Percentiles rank a stretch among this genome's conserved stretches.
Conservation (phyloP, 441 rosid species). For the Viola pubescens region DNA sequence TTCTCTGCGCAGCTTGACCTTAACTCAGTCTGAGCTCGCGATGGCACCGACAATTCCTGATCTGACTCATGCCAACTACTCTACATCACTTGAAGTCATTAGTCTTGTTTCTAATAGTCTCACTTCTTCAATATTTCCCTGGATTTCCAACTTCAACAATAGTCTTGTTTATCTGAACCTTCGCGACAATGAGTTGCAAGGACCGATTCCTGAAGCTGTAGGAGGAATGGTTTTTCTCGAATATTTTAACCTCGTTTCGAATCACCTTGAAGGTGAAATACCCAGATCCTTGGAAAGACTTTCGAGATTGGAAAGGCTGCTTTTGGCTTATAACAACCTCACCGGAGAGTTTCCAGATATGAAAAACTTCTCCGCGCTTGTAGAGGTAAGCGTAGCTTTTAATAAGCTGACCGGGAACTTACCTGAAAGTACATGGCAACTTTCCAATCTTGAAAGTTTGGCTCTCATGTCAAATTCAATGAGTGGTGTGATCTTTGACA, state of each 20-base stretch:
- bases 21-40: not conserved
- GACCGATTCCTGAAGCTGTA: not conserved
- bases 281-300: slow-evolving; percentile 11
- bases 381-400: not conserved
- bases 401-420: slow-evolving; percentile 4
- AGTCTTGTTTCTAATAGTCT: not conserved
- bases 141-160: slow-evolving; percentile 6
- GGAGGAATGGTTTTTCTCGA: not conserved
- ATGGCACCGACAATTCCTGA: not conserved
- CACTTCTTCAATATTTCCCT: not conserved
- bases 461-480: slow-evolving; percentile 11
- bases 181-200: not conserved
- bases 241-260: slow-evolving; percentile 2
- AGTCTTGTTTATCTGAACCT: slow-evolving; percentile 1
- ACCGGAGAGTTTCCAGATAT: slow-evolving; percentile 5
- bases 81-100: not conserved
- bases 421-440: slow-evolving; percentile 2
- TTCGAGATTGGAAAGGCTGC: slow-evolving; percentile 7
- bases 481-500: slow-evolving; percentile 11
- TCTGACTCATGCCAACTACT: not conserved
- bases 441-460: slow-evolving; percentile 12
- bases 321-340: not conserved
- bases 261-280: slow-evolving; percentile 7
- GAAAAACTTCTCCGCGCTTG: not conserved
- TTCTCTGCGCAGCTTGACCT: slow-evolving; percentile 3